These are phyloP conservation scores for Diaporthe eres DNA, from an alignment of 2,329 filamentous ascomycete genomes.

Conservation along the genomic window DNA sequence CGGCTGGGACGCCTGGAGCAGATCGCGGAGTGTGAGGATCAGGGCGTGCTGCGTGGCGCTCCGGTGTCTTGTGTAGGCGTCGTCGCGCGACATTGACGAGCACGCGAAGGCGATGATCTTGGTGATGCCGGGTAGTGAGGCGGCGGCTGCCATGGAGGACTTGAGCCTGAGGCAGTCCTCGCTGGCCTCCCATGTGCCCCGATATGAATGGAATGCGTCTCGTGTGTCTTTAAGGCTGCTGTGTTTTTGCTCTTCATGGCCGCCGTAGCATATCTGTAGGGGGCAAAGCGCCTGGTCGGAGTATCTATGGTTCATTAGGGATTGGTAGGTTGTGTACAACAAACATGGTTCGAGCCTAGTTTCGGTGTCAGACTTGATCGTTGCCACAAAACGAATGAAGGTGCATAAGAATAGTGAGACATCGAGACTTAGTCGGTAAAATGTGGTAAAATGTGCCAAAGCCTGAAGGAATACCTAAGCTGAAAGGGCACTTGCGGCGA, in stretches of 20 bases:
- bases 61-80: not conserved
- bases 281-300: not conserved
- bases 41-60: not conserved
- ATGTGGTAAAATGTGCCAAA: not conserved
- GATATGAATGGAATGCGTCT: not conserved
- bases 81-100: not conserved
- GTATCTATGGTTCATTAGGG: not conserved
- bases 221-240: not conserved
- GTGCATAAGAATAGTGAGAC: too few relatives aligned
- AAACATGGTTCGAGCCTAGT: slow-evolving; percentile 2
- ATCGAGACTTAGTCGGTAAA: not conserved
- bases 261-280: not conserved
- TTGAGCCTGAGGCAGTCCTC: not conserved
- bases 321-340: not conserved
- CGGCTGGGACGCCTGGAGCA: not conserved
- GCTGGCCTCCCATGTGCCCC: not conserved
- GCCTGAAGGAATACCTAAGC: not conserved
- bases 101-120: slow-evolving; percentile 16
- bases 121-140: not conserved
- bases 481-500: not conserved
- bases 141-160: not conserved
- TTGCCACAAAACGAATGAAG: too few relatives aligned
- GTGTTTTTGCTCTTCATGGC: not conserved
- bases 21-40: not conserved
- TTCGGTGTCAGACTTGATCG: not conserved